These are phyloP conservation scores for Phellopilus nigrolimitatus DNA, from an alignment of 1,284 basidiomycete genomes.

Conservation along the genomic window DNA sequence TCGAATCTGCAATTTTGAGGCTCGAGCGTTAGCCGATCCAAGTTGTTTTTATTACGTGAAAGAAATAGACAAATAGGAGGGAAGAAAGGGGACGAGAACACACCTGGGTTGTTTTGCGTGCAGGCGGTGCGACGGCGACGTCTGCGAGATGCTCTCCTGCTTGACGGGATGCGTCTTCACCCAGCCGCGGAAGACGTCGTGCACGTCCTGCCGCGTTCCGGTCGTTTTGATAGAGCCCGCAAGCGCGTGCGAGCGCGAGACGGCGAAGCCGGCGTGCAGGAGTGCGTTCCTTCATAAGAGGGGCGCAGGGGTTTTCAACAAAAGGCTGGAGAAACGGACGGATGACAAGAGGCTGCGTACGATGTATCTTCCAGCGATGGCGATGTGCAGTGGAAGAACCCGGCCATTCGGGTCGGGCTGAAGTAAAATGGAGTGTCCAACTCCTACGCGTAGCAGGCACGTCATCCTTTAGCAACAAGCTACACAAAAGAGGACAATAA, in stretches of 20 bases:
- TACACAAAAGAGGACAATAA: neutral
- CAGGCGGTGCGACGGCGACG: slow-evolving; percentile 62
- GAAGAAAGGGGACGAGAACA: slow-evolving; percentile 25
- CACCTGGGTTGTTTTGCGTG: slow-evolving; percentile 66
- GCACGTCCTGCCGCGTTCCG: slow-evolving; percentile 67
- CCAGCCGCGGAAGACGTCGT: slow-evolving; percentile 84
- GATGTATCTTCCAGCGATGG: slow-evolving; percentile 72
- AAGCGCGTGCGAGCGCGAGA: slow-evolving; percentile 88
- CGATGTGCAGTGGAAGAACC: slow-evolving; percentile 79
- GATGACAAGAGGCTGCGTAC: slow-evolving; percentile 41
- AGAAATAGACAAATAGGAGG: neutral
- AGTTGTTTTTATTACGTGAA: slow-evolving; percentile 19
- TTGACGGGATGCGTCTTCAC: slow-evolving; percentile 80
- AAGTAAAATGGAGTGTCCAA: slow-evolving; percentile 86
- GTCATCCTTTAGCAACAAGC: neutral
- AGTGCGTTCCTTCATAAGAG: slow-evolving; percentile 66
- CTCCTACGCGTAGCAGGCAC: slow-evolving; percentile 66
- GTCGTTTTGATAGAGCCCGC: slow-evolving; percentile 91
- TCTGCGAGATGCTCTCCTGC: slow-evolving; percentile 71
- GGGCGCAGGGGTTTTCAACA: neutral
- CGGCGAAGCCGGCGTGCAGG: slow-evolving; percentile 77
- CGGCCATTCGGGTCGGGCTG: slow-evolving; percentile 77
- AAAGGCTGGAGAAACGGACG: neutral
- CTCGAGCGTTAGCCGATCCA: slow-evolving; percentile 14
- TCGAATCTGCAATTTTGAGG: slow-evolving; percentile 46